Base-by-base conservation (phyloP, 2,329 filamentous ascomycete genomes). In the Stachybotrys elegans region DNA sequence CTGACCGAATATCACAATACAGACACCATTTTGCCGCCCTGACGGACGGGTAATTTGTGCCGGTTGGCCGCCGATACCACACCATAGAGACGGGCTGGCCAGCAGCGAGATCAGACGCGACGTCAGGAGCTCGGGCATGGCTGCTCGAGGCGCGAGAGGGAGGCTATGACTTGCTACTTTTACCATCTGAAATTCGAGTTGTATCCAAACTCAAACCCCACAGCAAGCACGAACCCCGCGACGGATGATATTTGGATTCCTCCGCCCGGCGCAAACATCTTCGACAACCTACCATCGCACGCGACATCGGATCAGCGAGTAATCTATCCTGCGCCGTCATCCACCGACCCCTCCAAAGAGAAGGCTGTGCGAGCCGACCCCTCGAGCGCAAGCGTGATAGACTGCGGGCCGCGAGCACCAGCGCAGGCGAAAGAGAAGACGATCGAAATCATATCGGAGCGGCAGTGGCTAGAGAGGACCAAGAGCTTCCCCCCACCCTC, bases 111-210 rank as follows among this genome's bases (percentile, higher is more conserved):
- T n/a, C n/a, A n/a, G n/a, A n/a, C n/a, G n/a, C n/a, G n/a, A n/a
- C 25, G 9, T 29, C 25, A 29, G 21, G 14, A 16, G 16, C n/a
- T 40, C 38, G 17, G 38, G 38, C 38, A 19, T 20, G 38, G 14
- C 11, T 25, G 38, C 36, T 16, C 23, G 36, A 11, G 13, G 36
- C 8, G 12, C 14, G 17, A 43, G 22, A 45, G 17, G 38, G 47
- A 58, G 60, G 68, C 58, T 67, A 81, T 81, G 78, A 74, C 75
- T 67, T 73, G 73, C 22, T 83, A 81, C 59, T 79, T 78, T 51
- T 84, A 84, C 55, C 80, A 84, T 53, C 57, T 85, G n/a, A 82
- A 78, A 53, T 75, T 85, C 55, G 81, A 85, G 66, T 70, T 84
- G 34, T 84, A 84, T 59, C 63, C 70, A 35, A 71, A 65, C 48